Evolutionary conservation across 306 rosid species (phyloP), one percentile per base, ranked within the genome.

Genomic region (Ammopiptanthus mongolicus): DNA sequence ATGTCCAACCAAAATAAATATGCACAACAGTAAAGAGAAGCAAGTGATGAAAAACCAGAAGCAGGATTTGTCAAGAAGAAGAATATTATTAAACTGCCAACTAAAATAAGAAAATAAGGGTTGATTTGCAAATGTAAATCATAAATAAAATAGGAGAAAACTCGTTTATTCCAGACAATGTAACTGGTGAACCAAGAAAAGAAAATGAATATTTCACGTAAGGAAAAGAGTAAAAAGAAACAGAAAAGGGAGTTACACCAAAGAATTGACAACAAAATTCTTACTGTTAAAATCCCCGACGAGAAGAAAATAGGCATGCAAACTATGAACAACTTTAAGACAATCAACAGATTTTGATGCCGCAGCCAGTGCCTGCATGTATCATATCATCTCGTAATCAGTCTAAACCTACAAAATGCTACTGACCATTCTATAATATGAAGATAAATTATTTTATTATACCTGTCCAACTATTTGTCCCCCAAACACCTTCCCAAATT

Each of bases 401-500:
- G 52, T 53, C 74, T 19, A 34, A 33, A 50, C 47, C n/a, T 52
- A 73, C 52, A 79, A 63, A 50, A 39, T 75, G 51, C 37, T 18
- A 72, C 66, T 65, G 63, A 53, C 51, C 57, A 76, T 6, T 33
- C 5, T 13, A 31, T 48, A 61, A 51, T 21, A 63, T 5, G 36
- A 50, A 39, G 57, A 72, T 42, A 64, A 46, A 65, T 71, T 29
- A 57, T 58, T 74, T 76, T 57, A 75, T 70, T 77, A 59, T 86
- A 86, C 98, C 97, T 95, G 99, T 81, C 96, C 97, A 82, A 95
- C 77, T 18, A 91, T 22, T 71, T 95, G 97, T 57, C 99, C 99
- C 46, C 99, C 99, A 53, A 92, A 95, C 74, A 95, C 97, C 78
- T 90, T 88, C 58, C 97, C 97, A 78, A 90, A 90, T 60, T 64